Evolutionary conservation across 2,329 filamentous ascomycete genomes (phyloP), one percentile per base, ranked within the genome.

Genomic region (Penicillium sp.): DNA sequence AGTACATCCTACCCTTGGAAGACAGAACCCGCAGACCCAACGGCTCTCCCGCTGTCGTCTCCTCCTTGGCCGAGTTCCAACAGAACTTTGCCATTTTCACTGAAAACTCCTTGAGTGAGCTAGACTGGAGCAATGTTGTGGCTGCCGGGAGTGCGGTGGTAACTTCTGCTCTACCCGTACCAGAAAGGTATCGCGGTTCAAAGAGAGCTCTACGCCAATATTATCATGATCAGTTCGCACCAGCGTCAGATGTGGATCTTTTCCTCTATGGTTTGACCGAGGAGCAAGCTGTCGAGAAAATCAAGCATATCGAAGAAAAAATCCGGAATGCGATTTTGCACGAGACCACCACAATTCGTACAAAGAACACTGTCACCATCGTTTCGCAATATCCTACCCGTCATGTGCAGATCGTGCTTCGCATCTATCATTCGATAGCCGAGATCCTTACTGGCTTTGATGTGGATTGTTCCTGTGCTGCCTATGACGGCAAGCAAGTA

Each of bases 391-490:
- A 95, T 68, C 91, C 91, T 0, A 91, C 87, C 35, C 87, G 91
- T 2, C 91, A 96, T 70, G 83, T 96, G 3, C 90, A 93, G 80
- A 91, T 96, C 65, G 91, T 96, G 22, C 81, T 96, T 29, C 88
- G 91, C 35, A 86, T 95, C 37, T 96, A 96, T 78, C 90, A 91
- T 68, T 92, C 88, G 0, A 77, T 96, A 46, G 88, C 90, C 1
- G 90, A 96, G 71, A 93, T 96, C 35, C 81, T 96, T 24, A 91
- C 91, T 3, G 91, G 91, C 0, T 96, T 96, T 65, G 91, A 96
- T 65, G 91, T 96, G 49, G 91, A 95, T 70, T 92, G 89, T 70
- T 89, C 90, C 1, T 90, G 90, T 59, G 89, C 87, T 24, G 90
- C 90, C 3, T 96, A 90, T 65, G 86, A 95, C 71, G 91, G 91